Evolutionary conservation across 306 rosid species (phyloP).

Genomic region (Cucurbita maxima): DNA sequence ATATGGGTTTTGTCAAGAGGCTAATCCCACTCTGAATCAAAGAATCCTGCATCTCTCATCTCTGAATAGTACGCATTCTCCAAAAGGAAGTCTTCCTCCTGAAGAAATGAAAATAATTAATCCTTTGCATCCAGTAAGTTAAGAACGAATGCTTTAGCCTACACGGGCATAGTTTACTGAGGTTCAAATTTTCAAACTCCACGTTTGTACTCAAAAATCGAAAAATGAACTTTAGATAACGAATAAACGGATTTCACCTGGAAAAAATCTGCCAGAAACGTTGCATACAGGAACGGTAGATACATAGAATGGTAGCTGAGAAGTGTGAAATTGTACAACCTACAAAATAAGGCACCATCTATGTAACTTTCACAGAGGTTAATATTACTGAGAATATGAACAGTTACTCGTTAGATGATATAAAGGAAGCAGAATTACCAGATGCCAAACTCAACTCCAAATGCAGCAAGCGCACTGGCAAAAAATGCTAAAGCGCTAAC

Average conservation of each 20-base stretch:
- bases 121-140: neutral
- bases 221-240: neutral
- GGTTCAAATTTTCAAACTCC: neutral
- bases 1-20: constrained; percentile 5
- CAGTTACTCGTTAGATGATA: neutral
- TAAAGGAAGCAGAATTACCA: constrained; percentile 27
- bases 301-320: constrained; percentile 51
- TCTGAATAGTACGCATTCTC: constrained; percentile 64
- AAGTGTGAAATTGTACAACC: constrained; percentile 47
- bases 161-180: neutral
- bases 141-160: neutral
- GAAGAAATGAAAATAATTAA: neutral
- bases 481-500: constrained; percentile 25
- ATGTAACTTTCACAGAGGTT: neutral
- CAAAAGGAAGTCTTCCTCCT: constrained; percentile 68
- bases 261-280: constrained; percentile 60
- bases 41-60: constrained; percentile 90
- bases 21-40: constrained; percentile 74
- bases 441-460: constrained; percentile 38
- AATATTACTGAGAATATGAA: neutral
- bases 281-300: constrained; percentile 54
- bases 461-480: constrained; percentile 43
- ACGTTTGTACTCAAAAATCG: neutral
- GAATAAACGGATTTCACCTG: constrained; percentile 23
- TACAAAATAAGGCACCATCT: constrained; percentile 15